Evolutionary conservation across 495 filamentous ascomycete species (phyloP).

Genomic region (Talaromyces trachyspermus): DNA sequence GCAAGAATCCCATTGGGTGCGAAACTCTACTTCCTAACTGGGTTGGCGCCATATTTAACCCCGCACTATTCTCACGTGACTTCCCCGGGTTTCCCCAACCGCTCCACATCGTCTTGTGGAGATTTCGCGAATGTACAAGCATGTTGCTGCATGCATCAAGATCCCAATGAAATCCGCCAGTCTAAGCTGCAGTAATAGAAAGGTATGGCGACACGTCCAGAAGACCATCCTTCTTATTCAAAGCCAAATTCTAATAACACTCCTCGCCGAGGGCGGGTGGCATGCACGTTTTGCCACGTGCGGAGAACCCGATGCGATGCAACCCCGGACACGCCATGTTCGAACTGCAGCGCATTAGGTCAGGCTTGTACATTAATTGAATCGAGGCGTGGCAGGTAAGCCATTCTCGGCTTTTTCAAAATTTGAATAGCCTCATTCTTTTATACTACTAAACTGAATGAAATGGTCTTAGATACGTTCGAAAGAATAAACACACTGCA

Average conservation of each 20-base stretch:
- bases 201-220: not conserved
- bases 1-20: too few relatives aligned
- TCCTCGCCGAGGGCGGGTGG: not conserved
- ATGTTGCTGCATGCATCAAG: not conserved
- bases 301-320: slow-evolving; percentile 5
- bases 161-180: not conserved
- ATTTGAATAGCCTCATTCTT: too few relatives aligned
- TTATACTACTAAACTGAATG: not conserved
- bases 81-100: too few relatives aligned
- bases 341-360: slow-evolving; percentile 1
- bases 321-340: not conserved
- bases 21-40: too few relatives aligned
- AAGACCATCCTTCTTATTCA: not conserved
- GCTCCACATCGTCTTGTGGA: too few relatives aligned
- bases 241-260: not conserved
- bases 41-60: too few relatives aligned
- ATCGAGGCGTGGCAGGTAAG: slow-evolving; percentile 3
- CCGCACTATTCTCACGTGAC: too few relatives aligned
- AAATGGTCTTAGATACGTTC: not conserved
- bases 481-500: slow-evolving; percentile 3
- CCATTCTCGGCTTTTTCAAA: too few relatives aligned
- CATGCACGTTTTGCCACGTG: slow-evolving; percentile 6
- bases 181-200: too few relatives aligned
- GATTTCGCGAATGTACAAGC: too few relatives aligned
- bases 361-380: slow-evolving; percentile 2